Evolutionary conservation across 2,329 filamentous ascomycete genomes (phyloP).

Genomic region (Coniochaeta pulveracea): DNA sequence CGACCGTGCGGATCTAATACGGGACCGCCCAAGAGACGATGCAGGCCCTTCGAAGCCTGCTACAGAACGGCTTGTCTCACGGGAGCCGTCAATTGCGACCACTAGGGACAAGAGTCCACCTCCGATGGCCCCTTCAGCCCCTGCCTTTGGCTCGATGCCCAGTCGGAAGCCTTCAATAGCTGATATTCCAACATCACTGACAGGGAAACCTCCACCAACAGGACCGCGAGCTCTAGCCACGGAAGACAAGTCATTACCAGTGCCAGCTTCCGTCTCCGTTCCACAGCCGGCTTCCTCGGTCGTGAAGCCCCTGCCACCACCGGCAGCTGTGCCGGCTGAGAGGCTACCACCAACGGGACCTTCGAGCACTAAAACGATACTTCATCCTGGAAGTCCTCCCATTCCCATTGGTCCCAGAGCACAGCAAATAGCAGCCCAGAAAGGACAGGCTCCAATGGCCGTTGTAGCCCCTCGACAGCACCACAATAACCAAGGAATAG

Average conservation of each 20-base stretch:
- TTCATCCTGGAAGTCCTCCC: slow-evolving; percentile 31
- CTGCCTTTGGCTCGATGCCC: slow-evolving; percentile 44
- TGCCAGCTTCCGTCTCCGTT: too few relatives aligned
- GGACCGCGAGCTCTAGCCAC: slow-evolving; percentile 38
- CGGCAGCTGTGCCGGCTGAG: slow-evolving; percentile 24
- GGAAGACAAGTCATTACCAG: slow-evolving; percentile 29
- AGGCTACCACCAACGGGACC: slow-evolving; percentile 27
- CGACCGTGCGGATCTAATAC: too few relatives aligned
- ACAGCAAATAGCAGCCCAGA: slow-evolving; percentile 23
- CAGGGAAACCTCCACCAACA: slow-evolving; percentile 40
- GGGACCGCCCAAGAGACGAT: too few relatives aligned
- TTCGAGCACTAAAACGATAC: slow-evolving; percentile 24
- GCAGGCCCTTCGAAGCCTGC: too few relatives aligned
- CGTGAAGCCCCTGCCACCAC: slow-evolving; percentile 25
- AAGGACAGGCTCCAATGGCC: too few relatives aligned
- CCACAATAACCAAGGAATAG: too few relatives aligned
- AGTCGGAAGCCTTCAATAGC: slow-evolving; percentile 27
- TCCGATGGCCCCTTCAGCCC: slow-evolving; percentile 44
- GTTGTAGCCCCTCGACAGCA: too few relatives aligned
- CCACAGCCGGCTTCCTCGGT: not conserved
- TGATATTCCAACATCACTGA: slow-evolving; percentile 23
- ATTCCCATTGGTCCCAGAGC: slow-evolving; percentile 44
- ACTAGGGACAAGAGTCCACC: slow-evolving; percentile 44
- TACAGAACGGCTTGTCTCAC: too few relatives aligned
- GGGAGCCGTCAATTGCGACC: slow-evolving; percentile 31